These are phyloP conservation scores for Zygotorulaspora chibaensis DNA, from an alignment of 805 yeast species.

Conservation along the genomic window DNA sequence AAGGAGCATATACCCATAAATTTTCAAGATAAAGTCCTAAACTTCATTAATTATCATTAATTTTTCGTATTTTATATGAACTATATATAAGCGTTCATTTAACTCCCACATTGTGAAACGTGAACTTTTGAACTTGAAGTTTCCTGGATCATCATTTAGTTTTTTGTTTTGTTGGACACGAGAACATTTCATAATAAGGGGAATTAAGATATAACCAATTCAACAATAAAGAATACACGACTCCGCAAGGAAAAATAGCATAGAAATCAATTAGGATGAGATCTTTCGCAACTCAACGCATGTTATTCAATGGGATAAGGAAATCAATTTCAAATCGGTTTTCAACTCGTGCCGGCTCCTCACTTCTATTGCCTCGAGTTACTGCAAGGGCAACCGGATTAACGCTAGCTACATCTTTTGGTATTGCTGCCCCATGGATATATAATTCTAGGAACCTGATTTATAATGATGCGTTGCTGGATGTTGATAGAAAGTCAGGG, in stretches of 20 bases:
- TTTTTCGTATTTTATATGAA: too few species aligned
- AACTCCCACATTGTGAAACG: too few species aligned
- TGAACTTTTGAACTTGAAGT: too few species aligned
- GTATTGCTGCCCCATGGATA: slow-evolving; percentile 14
- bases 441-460: slow-evolving; percentile 8
- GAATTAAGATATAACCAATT: background rate
- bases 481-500: slow-evolving; percentile 14
- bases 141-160: too few species aligned
- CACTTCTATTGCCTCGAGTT: slow-evolving; percentile 2
- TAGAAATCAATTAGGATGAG: slow-evolving; percentile 3
- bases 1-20: too few species aligned
- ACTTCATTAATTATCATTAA: too few species aligned
- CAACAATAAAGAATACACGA: background rate
- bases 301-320: slow-evolving; percentile 7
- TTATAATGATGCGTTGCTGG: slow-evolving; percentile 19
- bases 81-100: too few species aligned
- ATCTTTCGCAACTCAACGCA: slow-evolving; percentile 8
- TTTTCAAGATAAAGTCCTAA: too few species aligned
- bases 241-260: background rate
- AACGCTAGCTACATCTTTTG: slow-evolving; percentile 12
- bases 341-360: background rate
- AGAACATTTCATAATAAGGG: slow-evolving; percentile 1
- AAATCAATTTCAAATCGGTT: slow-evolving; percentile 1
- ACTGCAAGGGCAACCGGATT: slow-evolving; percentile 10
- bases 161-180: too few species aligned